A percentile compares a stretch with the other conserved stretches of the same genome.
These are phyloP conservation scores for Pseudopyrenochaeta lycopersici DNA, from an alignment of 2,329 filamentous ascomycete genomes.

Conservation along the genomic window DNA sequence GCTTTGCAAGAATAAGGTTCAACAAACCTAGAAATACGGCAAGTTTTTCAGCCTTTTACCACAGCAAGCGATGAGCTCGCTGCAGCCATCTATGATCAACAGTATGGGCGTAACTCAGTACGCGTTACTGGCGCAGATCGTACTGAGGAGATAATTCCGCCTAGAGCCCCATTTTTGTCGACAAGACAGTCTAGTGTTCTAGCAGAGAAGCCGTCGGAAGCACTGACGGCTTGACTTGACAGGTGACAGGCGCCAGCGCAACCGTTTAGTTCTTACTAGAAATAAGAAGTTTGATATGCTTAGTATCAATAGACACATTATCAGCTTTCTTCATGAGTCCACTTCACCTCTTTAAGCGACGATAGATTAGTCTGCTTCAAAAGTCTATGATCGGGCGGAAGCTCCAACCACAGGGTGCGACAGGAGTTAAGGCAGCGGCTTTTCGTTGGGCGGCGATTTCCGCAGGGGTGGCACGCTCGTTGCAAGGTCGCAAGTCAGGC, in stretches of 20 bases:
- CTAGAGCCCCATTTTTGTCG: background rate
- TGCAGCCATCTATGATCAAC: no score
- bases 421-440: background rate
- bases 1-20: no score
- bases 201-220: background rate
- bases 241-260: background rate
- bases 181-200: background rate
- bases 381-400: background rate
- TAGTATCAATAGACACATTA: no score
- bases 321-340: no score
- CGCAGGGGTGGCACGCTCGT: conserved; percentile 6
- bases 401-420: background rate
- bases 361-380: no score
- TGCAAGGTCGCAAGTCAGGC: background rate
- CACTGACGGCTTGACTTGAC: background rate
- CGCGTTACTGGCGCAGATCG: background rate
- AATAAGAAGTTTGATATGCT: no score
- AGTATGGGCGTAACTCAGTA: no score
- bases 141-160: background rate
- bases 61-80: no score
- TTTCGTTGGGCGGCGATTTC: background rate
- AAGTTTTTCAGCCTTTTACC: no score
- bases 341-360: no score
- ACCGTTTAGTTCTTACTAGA: background rate
- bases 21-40: no score